Conservation (phyloP, 225 moss, liverwort and hornwort genomes). For the Rhytidiadelphus loreus region DNA sequence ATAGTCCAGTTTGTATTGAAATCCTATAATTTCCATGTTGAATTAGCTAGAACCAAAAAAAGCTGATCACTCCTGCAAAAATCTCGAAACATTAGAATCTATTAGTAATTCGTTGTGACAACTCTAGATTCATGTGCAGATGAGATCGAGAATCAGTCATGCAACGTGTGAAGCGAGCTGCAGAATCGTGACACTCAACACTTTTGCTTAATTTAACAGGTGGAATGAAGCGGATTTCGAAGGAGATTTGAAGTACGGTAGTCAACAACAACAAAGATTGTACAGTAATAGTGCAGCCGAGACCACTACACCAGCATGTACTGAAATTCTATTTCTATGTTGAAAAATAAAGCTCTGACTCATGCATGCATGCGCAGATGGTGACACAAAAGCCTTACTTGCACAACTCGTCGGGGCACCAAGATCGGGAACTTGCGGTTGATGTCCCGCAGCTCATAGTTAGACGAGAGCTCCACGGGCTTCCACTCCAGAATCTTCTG, state of each 20-base stretch:
- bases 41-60: not conserved
- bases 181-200: not conserved
- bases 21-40: not conserved
- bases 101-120: not conserved
- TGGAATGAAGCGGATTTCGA: not conserved
- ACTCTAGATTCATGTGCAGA: not conserved
- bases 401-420: constrained; percentile 52
- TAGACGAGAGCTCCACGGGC: constrained; percentile 45
- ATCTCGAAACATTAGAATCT: not conserved
- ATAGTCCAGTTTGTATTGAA: not conserved
- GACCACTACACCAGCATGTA: not conserved
- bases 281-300: not conserved
- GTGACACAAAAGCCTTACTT: constrained; percentile 19
- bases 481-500: constrained; percentile 24
- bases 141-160: not conserved
- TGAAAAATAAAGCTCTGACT: not conserved
- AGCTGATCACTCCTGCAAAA: not conserved
- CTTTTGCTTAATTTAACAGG: not conserved
- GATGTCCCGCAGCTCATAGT: constrained; percentile 38
- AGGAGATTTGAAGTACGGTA: not conserved
- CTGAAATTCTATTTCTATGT: not conserved
- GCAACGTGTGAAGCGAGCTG: not conserved
- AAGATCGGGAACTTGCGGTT: constrained; percentile 46
- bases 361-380: not conserved
- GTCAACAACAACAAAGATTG: not conserved